Evolutionary conservation across 2,329 filamentous ascomycete species (phyloP).

Genomic region (Drechmeria coniospora): DNA sequence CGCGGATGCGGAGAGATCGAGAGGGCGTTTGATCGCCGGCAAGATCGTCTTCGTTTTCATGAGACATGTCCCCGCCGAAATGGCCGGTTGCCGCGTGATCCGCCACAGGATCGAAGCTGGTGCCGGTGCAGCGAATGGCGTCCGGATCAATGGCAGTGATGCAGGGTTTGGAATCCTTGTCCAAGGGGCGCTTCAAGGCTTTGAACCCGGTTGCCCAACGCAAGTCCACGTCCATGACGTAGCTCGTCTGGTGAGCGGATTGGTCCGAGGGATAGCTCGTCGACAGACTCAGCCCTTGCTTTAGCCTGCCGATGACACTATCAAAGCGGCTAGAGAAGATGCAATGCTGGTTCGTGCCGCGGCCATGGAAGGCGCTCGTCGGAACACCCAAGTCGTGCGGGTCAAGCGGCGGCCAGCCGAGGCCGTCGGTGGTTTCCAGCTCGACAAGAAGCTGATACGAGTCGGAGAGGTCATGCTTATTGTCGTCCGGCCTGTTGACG

Average conservation of each 20-base stretch:
- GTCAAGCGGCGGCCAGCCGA: conserved; percentile 37
- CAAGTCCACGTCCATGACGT: conserved; percentile 32
- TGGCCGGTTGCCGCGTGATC: conserved; percentile 9
- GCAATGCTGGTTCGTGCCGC: conserved; percentile 16
- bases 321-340: conserved; percentile 25
- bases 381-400: conserved; percentile 16
- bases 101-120: conserved; percentile 8
- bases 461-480: conserved; percentile 30
- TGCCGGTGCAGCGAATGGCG: conserved; percentile 10
- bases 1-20: conserved; percentile 32
- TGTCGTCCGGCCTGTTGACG: conserved; percentile 30
- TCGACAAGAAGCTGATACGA: conserved; percentile 35
- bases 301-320: conserved; percentile 26
- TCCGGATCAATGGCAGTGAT: conserved; percentile 26
- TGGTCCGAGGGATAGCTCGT: conserved; percentile 10
- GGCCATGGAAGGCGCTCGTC: conserved; percentile 5
- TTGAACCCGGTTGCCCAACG: conserved; percentile 28
- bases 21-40: conserved; percentile 35
- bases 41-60: conserved; percentile 28
- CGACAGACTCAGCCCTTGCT: conserved; percentile 17
- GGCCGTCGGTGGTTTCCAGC: conserved; percentile 32
- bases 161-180: conserved; percentile 27
- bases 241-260: conserved; percentile 21
- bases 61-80: conserved; percentile 14
- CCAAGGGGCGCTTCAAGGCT: conserved; percentile 16